Percentiles rank a stretch among this genome's conserved stretches.
Evolutionary conservation across 176 grass and related monocot genomes (phyloP).

Genomic region (Ampelocalamus luodianensis): DNA sequence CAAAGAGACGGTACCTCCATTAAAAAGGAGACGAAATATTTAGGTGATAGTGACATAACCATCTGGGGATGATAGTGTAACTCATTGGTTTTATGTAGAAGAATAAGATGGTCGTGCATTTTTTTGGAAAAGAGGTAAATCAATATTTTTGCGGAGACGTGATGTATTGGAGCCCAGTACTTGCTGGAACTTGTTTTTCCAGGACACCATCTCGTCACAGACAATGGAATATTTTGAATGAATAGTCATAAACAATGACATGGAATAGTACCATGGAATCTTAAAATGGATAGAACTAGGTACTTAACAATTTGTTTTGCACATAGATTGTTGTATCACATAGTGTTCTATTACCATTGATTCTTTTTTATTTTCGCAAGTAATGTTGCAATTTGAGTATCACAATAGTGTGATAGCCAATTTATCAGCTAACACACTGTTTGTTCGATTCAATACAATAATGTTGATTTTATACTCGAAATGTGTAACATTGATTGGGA

Average conservation of each 20-base stretch:
- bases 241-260: background rate
- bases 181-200: conserved; percentile 60
- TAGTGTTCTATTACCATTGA: background rate
- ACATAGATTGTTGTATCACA: conserved; percentile 9
- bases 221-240: conserved; percentile 13
- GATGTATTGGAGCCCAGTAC: conserved; percentile 56
- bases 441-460: too few relatives aligned
- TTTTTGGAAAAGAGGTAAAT: conserved; percentile 48
- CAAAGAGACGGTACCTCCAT: conserved; percentile 26
- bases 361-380: conserved; percentile 7
- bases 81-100: conserved; percentile 53
- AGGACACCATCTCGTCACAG: conserved; percentile 43
- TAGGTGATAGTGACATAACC: conserved; percentile 39
- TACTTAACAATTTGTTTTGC: background rate
- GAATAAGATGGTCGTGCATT: conserved; percentile 41
- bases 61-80: conserved; percentile 51
- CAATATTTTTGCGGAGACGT: conserved; percentile 60
- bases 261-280: background rate
- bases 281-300: background rate
- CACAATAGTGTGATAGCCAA: background rate
- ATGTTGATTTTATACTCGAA: background rate
- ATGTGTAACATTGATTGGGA: background rate
- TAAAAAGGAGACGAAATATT: conserved; percentile 33
- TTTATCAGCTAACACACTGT: background rate
- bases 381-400: background rate